Percentiles rank a stretch among this genome's conserved stretches.
phyloP scores from a whole-genome alignment of 176 grass and related monocot genomes.

The Triticum dicoccoides region DNA sequence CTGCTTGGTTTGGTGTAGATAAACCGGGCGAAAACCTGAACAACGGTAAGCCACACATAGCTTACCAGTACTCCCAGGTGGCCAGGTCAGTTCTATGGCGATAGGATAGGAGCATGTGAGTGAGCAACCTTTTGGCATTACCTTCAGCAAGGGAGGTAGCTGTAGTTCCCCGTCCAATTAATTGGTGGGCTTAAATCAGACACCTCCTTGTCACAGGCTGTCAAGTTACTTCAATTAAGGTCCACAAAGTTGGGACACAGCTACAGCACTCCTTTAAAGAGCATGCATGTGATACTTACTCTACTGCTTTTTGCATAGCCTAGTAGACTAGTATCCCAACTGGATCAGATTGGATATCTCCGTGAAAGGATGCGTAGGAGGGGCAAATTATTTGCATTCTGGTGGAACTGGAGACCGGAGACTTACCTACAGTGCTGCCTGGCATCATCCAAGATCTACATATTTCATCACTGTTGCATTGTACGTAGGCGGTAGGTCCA shows the following conservation, averaged over 20 bases:
- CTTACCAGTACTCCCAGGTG: not conserved
- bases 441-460: not conserved
- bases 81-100: not conserved
- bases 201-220: constrained; percentile 26
- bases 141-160: constrained; percentile 11
- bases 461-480: not conserved
- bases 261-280: constrained; percentile 18
- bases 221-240: constrained; percentile 15
- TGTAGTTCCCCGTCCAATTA: constrained; percentile 24
- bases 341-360: constrained; percentile 6
- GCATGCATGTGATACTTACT: constrained; percentile 23
- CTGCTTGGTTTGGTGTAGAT: no score
- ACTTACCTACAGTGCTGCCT: not conserved
- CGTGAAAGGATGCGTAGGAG: not conserved
- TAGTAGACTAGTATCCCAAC: not conserved
- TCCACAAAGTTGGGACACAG: constrained; percentile 30
- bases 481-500: not conserved
- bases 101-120: constrained; percentile 21
- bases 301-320: constrained; percentile 13
- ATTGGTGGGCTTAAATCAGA: constrained; percentile 16
- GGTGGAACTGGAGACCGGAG: not conserved
- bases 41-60: no score
- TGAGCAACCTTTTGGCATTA: constrained; percentile 24
- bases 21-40: no score
- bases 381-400: not conserved